Evolutionary conservation across 2,329 filamentous ascomycete species (phyloP).

Genomic region (Plectosphaerella plurivora): DNA sequence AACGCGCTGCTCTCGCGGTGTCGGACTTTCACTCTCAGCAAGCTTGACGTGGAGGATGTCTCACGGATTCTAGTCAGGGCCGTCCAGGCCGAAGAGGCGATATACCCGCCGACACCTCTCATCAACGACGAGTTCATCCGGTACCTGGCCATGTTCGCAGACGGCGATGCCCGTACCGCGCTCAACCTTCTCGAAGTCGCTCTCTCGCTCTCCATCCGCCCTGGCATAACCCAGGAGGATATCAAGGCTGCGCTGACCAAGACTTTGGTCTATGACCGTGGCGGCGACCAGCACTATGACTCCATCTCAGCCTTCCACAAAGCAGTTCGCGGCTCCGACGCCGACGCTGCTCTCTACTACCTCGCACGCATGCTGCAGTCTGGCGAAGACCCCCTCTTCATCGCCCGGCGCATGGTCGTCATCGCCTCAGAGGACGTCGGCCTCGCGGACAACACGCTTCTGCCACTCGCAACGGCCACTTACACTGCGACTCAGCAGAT

Average conservation of each 20-base stretch:
- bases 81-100: slow-evolving; percentile 52
- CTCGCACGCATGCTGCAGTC: slow-evolving; percentile 93
- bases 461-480: slow-evolving; percentile 78
- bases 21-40: slow-evolving; percentile 80
- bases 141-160: slow-evolving; percentile 82
- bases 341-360: slow-evolving; percentile 91
- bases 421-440: slow-evolving; percentile 94
- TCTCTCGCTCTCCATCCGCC: slow-evolving; percentile 64
- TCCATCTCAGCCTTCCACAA: slow-evolving; percentile 98
- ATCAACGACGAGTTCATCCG: slow-evolving; percentile 72
- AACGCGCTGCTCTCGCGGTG: slow-evolving; percentile 84
- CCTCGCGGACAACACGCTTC: slow-evolving; percentile 77
- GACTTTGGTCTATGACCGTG: slow-evolving; percentile 90
- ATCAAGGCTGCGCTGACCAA: slow-evolving; percentile 84
- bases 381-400: slow-evolving; percentile 88
- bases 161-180: slow-evolving; percentile 89
- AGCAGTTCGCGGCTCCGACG: slow-evolving; percentile 79
- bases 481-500: slow-evolving; percentile 90
- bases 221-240: slow-evolving; percentile 64
- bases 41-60: slow-evolving; percentile 70
- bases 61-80: slow-evolving; percentile 73
- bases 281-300: slow-evolving; percentile 95
- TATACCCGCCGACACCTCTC: slow-evolving; percentile 44
- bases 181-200: slow-evolving; percentile 90
- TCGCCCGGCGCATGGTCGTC: slow-evolving; percentile 89